Base-by-base conservation (phyloP, 306 rosid species). In the Adenanthera pavonina region DNA sequence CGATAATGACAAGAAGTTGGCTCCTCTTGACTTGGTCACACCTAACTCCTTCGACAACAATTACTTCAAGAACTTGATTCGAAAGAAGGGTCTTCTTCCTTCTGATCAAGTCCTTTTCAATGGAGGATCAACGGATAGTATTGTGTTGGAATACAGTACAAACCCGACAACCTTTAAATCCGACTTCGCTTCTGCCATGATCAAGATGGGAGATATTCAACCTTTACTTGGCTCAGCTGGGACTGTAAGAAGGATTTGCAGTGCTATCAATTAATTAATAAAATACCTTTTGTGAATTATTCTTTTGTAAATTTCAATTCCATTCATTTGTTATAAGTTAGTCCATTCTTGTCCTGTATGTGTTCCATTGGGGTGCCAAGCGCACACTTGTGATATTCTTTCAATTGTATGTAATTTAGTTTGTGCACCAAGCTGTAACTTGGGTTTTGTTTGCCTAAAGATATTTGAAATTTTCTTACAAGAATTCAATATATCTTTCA, bases 21-120 rank as follows among this genome's bases (percentile, higher is more conserved):
- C 94, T 15, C 52, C 92, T 36, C 49, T 90, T 0, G 94, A 90
- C 11, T 83, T 90, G 85, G 92, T 90, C 6, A 88, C 94, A 11
- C 92, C 90, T 0, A 90, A 88, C 69, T 87, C 89, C 1, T 88
- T 90, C 65, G 92, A 90, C 83, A 83, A 87, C 76, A 88, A 88
- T 20, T 90, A 88, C 44, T 90, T 73, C 74, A 88, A 88, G 68
- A 88, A 90, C 57, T 79, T 90, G 57, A 81, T 90, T 60, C 88
- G 86, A 34, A 88, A 87, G 76, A 86, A 90, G 75, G 94, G 90
- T 38, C 89, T 90, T 75, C 88, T 90, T 34, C 83, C 56, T 17
- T 82, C 92, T 0, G 92, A 90, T 77, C 94, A 85, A 53, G 84
- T 85, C 56, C 41, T 82, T 0, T 85, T 78, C 1, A 78, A 57